Evolutionary conservation across 2,329 filamentous ascomycete genomes (phyloP).

Genomic region (Gnomoniopsis sp.): DNA sequence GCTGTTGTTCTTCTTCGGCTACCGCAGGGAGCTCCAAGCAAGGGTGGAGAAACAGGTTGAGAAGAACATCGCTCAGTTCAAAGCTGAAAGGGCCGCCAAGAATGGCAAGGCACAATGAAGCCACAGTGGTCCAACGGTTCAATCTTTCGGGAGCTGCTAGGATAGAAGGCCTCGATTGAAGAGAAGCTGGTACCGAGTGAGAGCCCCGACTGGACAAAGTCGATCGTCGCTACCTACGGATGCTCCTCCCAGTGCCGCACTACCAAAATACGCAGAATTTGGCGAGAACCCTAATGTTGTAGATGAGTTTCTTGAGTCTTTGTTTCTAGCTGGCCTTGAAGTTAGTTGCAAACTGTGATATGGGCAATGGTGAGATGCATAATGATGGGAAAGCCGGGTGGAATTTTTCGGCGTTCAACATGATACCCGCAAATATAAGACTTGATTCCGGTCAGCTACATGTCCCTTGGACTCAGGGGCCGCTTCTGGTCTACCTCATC

Average conservation of each 20-base stretch:
- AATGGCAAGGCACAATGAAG: constrained; percentile 50
- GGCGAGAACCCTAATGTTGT: background rate
- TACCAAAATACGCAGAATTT: background rate
- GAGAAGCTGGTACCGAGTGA: background rate
- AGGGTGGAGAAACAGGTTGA: constrained; percentile 74
- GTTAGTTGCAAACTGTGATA: background rate
- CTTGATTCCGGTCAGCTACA: background rate
- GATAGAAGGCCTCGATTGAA: background rate
- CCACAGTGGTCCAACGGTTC: background rate
- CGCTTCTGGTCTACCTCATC: background rate
- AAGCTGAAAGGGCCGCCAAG: constrained; percentile 47
- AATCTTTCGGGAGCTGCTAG: background rate
- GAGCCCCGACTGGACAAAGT: background rate
- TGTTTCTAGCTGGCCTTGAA: background rate
- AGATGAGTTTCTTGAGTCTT: background rate
- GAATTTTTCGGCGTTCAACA: background rate
- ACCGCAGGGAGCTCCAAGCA: constrained; percentile 80
- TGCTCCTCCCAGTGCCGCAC: background rate
- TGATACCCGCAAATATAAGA: background rate
- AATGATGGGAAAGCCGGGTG: background rate
- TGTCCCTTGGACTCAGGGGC: background rate
- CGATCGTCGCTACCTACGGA: background rate
- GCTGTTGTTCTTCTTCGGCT: constrained; percentile 84
- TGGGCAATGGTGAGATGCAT: background rate
- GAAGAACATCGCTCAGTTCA: constrained; percentile 74